phyloP scores from a whole-genome alignment of 2,329 filamentous ascomycete species.

The Triangularia setosa region DNA sequence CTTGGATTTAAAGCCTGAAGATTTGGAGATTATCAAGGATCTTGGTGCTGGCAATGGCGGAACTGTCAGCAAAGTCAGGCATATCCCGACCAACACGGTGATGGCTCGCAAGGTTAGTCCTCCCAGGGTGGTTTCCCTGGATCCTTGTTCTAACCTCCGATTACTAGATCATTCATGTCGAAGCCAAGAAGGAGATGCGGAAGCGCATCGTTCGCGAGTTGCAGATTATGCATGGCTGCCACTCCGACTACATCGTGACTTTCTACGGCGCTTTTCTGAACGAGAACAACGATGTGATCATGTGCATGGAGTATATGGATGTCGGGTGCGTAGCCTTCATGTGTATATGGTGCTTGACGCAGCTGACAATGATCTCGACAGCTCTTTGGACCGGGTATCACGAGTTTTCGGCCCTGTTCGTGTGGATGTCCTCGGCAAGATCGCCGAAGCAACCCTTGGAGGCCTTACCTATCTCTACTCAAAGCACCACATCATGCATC shows the following conservation, averaged over 20 bases:
- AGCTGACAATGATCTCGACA: conserved; percentile 37
- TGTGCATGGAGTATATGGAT: conserved; percentile 99
- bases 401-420: conserved; percentile 92
- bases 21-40: conserved; percentile 89
- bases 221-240: conserved; percentile 97
- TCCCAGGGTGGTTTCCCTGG: neutral
- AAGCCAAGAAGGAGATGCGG: conserved; percentile 94
- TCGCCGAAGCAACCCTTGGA: conserved; percentile 89
- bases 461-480: conserved; percentile 93
- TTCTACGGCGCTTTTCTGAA: conserved; percentile 98
- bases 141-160: neutral
- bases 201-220: conserved; percentile 96
- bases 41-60: conserved; percentile 94
- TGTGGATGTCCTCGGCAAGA: conserved; percentile 95
- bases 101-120: conserved; percentile 89
- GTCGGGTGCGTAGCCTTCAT: conserved; percentile 70
- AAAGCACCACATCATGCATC: conserved; percentile 96
- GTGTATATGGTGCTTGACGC: neutral
- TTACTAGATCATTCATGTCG: conserved; percentile 89
- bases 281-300: conserved; percentile 93
- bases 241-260: conserved; percentile 93
- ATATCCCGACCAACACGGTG: conserved; percentile 87
- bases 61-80: conserved; percentile 96
- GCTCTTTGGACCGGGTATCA: conserved; percentile 88
- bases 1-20: conserved; percentile 84